Conservation (phyloP, 768 basidiomycete genomes). For the Mycena capillaripes region DNA sequence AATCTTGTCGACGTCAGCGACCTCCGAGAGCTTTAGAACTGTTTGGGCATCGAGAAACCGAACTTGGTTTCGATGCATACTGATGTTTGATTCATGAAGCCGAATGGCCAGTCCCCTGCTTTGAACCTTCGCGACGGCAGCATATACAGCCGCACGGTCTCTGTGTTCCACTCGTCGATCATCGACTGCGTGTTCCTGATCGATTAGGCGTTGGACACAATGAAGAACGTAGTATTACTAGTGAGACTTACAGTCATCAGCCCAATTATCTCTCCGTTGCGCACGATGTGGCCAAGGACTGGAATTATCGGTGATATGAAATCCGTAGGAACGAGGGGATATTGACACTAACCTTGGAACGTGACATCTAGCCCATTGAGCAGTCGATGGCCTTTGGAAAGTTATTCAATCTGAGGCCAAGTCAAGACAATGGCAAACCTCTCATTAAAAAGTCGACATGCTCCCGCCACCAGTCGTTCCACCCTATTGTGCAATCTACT, state of each 20-base stretch:
- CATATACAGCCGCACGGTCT: slow-evolving; percentile 41
- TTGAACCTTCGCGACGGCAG: slow-evolving; percentile 48
- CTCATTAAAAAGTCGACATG: slow-evolving; percentile 48
- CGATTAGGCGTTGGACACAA: not conserved
- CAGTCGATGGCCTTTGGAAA: slow-evolving; percentile 38
- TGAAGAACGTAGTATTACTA: too few relatives aligned
- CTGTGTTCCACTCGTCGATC: slow-evolving; percentile 8
- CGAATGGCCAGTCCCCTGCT: slow-evolving; percentile 41
- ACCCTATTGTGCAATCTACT: slow-evolving; percentile 49
- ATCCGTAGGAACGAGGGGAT: not conserved
- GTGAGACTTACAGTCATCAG: not conserved
- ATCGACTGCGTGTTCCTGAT: slow-evolving; percentile 7
- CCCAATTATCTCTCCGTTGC: slow-evolving; percentile 14
- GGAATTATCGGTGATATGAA: not conserved
- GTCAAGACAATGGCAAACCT: not conserved
- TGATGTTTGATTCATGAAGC: slow-evolving; percentile 41
- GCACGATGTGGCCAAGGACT: slow-evolving; percentile 23
- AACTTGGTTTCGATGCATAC: slow-evolving; percentile 52
- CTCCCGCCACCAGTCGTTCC: slow-evolving; percentile 42
- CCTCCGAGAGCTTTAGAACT: slow-evolving; percentile 17
- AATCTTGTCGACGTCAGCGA: not conserved
- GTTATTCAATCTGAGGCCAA: not conserved
- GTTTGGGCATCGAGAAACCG: slow-evolving; percentile 46
- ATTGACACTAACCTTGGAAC: slow-evolving; percentile 45
- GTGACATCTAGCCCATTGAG: slow-evolving; percentile 52